Base-by-base conservation (phyloP, 2,329 filamentous ascomycete species). In the Colletotrichum higginsianum region DNA sequence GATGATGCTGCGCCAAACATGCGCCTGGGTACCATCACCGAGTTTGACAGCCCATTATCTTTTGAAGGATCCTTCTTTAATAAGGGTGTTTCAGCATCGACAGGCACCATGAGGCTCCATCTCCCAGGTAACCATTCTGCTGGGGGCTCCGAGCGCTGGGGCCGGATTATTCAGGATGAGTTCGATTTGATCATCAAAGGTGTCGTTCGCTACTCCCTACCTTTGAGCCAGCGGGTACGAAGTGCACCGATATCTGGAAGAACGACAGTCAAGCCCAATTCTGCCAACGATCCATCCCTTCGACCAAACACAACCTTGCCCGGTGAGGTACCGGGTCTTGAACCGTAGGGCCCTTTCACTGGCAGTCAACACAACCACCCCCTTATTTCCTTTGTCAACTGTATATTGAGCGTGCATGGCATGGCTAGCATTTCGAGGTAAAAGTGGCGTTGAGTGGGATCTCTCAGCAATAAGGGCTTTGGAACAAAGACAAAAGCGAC, bases 131-230 rank as follows among this genome's bases (percentile, higher is more conserved):
- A 98, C 81, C 91, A 91, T 76, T 98, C 96, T 0, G 91, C 94
- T 53, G 93, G 93, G 50, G 96, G 96, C 11, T 92, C 92, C 2
- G 91, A 93, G 78, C 90, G 95, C 15, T 99, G 96, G 96, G 94
- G 97, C 79, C 89, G 91, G 71, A 95, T 98, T 57, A 86, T 98
- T 61, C 90, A 97, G 75, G 93, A 98, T 80, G 94, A 96, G 55
- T 99, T 98, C 76, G 94, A 98, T 75, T 87, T 99, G 60, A 96
- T 98, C 72, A 89, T 99, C 52, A 92, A 96, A 76, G 96, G 96
- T 26, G 93, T 96, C 16, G 86, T 99, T 75, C 95, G 95, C 78
- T 99, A 99, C 78, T 89, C 85, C 40, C 83, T 92, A 44, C 90
- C 90, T 3, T 82, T 92, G 63, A 92, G 89, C 76, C 87, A 89